phyloP scores from a whole-genome alignment of 1,284 basidiomycete species.

The Xerocomus cyaneibrunnescens region DNA sequence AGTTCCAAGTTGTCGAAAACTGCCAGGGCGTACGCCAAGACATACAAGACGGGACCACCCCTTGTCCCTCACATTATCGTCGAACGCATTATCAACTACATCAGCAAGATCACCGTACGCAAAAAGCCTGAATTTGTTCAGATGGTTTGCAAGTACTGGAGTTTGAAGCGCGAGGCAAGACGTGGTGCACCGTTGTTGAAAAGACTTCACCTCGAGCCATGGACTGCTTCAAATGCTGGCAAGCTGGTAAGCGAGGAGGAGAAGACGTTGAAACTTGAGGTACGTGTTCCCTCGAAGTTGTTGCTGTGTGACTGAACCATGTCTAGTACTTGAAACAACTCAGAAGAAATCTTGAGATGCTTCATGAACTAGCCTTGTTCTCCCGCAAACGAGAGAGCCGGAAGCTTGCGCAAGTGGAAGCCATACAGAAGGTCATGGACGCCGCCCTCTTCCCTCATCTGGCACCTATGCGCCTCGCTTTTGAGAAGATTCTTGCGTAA shows the following conservation, averaged over 20 bases:
- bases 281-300: conserved; percentile 30
- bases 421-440: conserved; percentile 69
- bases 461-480: conserved; percentile 56
- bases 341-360: conserved; percentile 73
- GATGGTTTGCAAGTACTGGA: conserved; percentile 92
- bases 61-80: conserved; percentile 74
- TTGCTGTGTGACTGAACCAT: conserved; percentile 13
- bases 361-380: conserved; percentile 71
- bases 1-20: conserved; percentile 57
- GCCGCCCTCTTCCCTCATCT: conserved; percentile 69
- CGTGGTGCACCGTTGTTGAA: conserved; percentile 94
- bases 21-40: conserved; percentile 78
- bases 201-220: conserved; percentile 93
- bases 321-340: conserved; percentile 68
- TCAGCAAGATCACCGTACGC: conserved; percentile 67
- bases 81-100: conserved; percentile 77
- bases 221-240: conserved; percentile 77
- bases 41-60: conserved; percentile 76
- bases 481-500: conserved; percentile 73
- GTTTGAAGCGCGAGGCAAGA: conserved; percentile 90
- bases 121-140: conserved; percentile 81
- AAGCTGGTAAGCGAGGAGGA: conserved; percentile 80
- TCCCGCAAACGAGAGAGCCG: conserved; percentile 81
- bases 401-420: conserved; percentile 75
- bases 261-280: conserved; percentile 82